Evolutionary conservation across 805 yeast species (phyloP), one percentile per base, ranked within the genome.

Genomic region (Saccharomycopsis guyanensis): DNA sequence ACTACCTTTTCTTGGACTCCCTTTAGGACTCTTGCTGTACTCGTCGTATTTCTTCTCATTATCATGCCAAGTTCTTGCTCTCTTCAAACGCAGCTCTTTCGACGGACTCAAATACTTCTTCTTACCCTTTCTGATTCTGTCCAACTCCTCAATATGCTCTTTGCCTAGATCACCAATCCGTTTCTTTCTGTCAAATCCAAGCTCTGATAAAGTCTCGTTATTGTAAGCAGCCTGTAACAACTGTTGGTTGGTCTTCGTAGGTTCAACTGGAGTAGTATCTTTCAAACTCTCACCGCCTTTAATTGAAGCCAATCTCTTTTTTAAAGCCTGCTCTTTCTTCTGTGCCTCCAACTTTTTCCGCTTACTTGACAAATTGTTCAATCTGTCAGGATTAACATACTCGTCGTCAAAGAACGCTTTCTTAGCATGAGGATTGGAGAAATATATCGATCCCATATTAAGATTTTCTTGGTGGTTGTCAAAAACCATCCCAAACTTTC

Each of bases 381-480:
- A 47, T 2, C 69, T 56, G 19, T 70, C 72, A 1, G 81, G 76
- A 57, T 73, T 71, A 8, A 66, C 67, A 52, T 66, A 77, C 27
- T 66, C 63, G 13, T 72, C 73, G 54, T 73, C 70, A 54, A 70
- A 75, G 53, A 76, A 76, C 2, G 79, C 78, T 40, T 63, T 62
- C 23, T 74, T 72, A 3, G 75, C 70, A 20, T 64, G 59, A 1
- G 60, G 59, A 42, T 63, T 65, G 2, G 69, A 64, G 50, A 76
- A 77, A 33, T 62, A 59, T 29, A 60, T 47, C 29, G 54, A 38
- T 8, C 52, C 52, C n/a, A 33, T 52, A n/a, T 57, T 47, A 23
- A 55, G 47, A 34, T 57, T 59, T 37, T 58, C 56, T 15, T 45
- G 51, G 36, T 53, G 49, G 25, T 57, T 63, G 25, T 52, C 49